phyloP scores from a whole-genome alignment of 139 green algal species.

The Tetraselmis chui region DNA sequence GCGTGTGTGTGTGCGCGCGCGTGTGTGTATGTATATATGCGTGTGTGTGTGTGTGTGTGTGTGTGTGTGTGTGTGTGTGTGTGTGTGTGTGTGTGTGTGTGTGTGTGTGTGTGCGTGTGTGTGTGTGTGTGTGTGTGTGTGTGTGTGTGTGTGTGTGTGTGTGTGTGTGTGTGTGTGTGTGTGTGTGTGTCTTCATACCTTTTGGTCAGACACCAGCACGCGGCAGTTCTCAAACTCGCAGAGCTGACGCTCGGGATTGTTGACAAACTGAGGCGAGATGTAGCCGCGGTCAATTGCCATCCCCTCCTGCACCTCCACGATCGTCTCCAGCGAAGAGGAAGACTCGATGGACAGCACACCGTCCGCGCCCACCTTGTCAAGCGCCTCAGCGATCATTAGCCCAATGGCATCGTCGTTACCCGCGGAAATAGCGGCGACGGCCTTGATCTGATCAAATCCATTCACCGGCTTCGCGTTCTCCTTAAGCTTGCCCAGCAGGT shows the following conservation, averaged over 20 bases:
- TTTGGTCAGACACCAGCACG: constrained; percentile 94
- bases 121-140: too few relatives aligned
- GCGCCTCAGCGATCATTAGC: constrained; percentile 77
- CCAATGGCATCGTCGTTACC: constrained; percentile 78
- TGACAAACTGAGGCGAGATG: constrained; percentile 95
- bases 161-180: too few relatives aligned
- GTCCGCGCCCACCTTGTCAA: constrained; percentile 79
- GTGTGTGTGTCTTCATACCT: too few relatives aligned
- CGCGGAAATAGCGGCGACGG: constrained; percentile 69
- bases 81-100: too few relatives aligned
- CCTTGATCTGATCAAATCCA: constrained; percentile 86
- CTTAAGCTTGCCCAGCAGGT: constrained; percentile 78
- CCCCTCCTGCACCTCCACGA: constrained; percentile 89
- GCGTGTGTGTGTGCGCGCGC: too few relatives aligned
- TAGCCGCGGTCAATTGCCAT: constrained; percentile 97
- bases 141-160: too few relatives aligned
- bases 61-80: too few relatives aligned
- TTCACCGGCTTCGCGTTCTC: constrained; percentile 77
- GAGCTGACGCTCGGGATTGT: constrained; percentile 81
- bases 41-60: too few relatives aligned
- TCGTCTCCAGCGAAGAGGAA: constrained; percentile 68
- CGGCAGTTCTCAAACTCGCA: constrained; percentile 86
- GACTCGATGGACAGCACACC: constrained; percentile 94
- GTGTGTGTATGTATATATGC: too few relatives aligned
- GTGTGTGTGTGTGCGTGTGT: too few relatives aligned